phyloP scores from a whole-genome alignment of 495 filamentous ascomycete genomes.

The Staphylotrichum longicolle region DNA sequence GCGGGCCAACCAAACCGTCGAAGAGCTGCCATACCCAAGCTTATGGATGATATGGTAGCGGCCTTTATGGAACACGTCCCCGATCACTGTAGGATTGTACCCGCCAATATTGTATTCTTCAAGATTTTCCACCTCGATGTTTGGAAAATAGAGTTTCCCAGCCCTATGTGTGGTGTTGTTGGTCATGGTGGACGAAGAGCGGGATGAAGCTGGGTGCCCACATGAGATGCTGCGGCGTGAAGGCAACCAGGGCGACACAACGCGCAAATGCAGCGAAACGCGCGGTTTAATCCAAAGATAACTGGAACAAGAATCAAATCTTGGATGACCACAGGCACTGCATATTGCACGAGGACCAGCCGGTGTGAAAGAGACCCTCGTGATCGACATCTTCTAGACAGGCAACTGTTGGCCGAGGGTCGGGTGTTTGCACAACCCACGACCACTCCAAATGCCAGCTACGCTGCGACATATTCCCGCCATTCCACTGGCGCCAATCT shows the following conservation, averaged over 20 bases:
- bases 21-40: conserved; percentile 1
- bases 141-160: background rate
- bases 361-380: too few relatives aligned
- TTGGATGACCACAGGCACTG: too few relatives aligned
- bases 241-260: background rate
- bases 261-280: background rate
- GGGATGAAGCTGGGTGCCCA: background rate
- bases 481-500: too few relatives aligned
- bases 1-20: conserved; percentile 6
- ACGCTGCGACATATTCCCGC: too few relatives aligned
- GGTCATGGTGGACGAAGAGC: background rate
- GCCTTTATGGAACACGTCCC: background rate
- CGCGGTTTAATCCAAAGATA: background rate
- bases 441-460: too few relatives aligned
- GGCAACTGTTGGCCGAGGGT: too few relatives aligned
- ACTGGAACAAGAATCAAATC: too few relatives aligned
- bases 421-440: too few relatives aligned
- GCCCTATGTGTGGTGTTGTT: background rate
- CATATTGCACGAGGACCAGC: too few relatives aligned
- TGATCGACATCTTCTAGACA: too few relatives aligned
- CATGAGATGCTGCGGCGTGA: background rate
- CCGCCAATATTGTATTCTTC: background rate
- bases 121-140: conserved; percentile 1
- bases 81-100: conserved; percentile 5
- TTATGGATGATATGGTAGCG: conserved; percentile 6